phyloP scores from a whole-genome alignment of 495 filamentous ascomycete genomes.

The Trypethelium eluteriae region DNA sequence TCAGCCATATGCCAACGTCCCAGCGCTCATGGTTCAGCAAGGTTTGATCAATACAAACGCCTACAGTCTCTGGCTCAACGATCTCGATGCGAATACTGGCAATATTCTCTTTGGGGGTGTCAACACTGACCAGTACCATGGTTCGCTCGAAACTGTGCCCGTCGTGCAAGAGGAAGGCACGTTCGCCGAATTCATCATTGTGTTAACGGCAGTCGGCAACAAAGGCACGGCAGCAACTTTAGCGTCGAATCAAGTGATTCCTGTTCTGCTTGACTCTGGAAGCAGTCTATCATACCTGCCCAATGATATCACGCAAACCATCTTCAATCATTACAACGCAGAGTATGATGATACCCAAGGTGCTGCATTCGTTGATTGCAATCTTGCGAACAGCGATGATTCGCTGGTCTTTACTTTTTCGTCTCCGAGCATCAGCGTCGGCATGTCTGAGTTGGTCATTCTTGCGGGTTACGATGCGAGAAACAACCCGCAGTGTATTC shows the following conservation, averaged over 20 bases:
- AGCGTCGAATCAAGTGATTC: slow-evolving; percentile 51
- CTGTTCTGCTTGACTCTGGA: slow-evolving; percentile 85
- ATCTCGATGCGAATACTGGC: slow-evolving; percentile 59
- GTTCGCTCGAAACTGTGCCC: slow-evolving; percentile 65
- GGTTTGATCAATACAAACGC: slow-evolving; percentile 70
- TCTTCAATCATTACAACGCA: slow-evolving; percentile 60
- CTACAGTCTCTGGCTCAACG: slow-evolving; percentile 85
- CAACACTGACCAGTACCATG: slow-evolving; percentile 69
- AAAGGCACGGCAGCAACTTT: slow-evolving; percentile 44
- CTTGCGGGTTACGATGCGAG: slow-evolving; percentile 44
- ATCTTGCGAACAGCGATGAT: slow-evolving; percentile 48
- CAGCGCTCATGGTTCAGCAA: slow-evolving; percentile 60
- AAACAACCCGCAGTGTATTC: slow-evolving; percentile 47
- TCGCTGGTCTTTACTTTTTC: slow-evolving; percentile 56
- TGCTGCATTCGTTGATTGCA: slow-evolving; percentile 67
- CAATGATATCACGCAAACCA: slow-evolving; percentile 50
- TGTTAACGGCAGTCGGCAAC: slow-evolving; percentile 57
- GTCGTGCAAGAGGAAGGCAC: slow-evolving; percentile 39
- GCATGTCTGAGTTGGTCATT: slow-evolving; percentile 70
- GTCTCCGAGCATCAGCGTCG: slow-evolving; percentile 65
- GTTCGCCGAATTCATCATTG: slow-evolving; percentile 75
- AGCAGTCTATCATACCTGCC: slow-evolving; percentile 85
- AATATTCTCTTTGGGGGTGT: slow-evolving; percentile 89
- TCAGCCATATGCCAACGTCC: slow-evolving; percentile 68
- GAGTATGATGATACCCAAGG: slow-evolving; percentile 51